phyloP scores from a whole-genome alignment of 202 grass and related monocot genomes.

The Cymbopogon flexuosus region DNA sequence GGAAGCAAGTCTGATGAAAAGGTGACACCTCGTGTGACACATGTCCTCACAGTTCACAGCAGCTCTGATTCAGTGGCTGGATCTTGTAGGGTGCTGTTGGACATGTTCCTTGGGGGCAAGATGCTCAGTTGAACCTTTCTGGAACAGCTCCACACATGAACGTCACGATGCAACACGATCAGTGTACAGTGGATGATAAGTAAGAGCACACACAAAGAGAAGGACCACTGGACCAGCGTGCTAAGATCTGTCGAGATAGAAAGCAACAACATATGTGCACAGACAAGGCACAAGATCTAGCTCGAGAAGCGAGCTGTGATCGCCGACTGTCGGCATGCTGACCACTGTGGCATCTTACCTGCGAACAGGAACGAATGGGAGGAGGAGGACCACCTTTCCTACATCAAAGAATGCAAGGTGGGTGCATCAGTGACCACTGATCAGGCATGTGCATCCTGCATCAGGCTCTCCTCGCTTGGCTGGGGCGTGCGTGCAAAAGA shows the following conservation, averaged over 20 bases:
- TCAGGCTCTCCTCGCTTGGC: background rate
- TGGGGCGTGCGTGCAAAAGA: background rate
- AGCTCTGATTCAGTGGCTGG: slow-evolving; percentile 15
- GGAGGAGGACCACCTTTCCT: background rate
- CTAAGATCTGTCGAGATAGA: slow-evolving; percentile 34
- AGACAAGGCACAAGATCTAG: slow-evolving; percentile 6
- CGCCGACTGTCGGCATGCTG: background rate
- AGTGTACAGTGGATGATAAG: slow-evolving; percentile 10
- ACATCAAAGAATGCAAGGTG: slow-evolving; percentile 7
- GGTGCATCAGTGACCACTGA: slow-evolving; percentile 29
- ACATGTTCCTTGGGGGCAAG: slow-evolving; percentile 1
- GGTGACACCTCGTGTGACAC: slow-evolving; percentile 4
- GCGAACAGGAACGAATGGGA: slow-evolving; percentile 24
- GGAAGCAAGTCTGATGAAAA: slow-evolving; percentile 34
- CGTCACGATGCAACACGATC: background rate
- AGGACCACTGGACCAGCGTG: background rate
- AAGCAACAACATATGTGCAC: slow-evolving; percentile 27
- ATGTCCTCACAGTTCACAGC: slow-evolving; percentile 25
- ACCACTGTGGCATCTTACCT: slow-evolving; percentile 36
- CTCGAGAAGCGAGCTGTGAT: slow-evolving; percentile 16
- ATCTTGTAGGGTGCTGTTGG: slow-evolving; percentile 30
- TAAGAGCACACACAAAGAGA: background rate
- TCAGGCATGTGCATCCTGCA: slow-evolving; percentile 26
- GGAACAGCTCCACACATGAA: background rate
- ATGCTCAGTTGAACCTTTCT: slow-evolving; percentile 30